Evolutionary conservation across 179 eudicot genomes (phyloP).

Genomic region (Nepenthes alata): DNA sequence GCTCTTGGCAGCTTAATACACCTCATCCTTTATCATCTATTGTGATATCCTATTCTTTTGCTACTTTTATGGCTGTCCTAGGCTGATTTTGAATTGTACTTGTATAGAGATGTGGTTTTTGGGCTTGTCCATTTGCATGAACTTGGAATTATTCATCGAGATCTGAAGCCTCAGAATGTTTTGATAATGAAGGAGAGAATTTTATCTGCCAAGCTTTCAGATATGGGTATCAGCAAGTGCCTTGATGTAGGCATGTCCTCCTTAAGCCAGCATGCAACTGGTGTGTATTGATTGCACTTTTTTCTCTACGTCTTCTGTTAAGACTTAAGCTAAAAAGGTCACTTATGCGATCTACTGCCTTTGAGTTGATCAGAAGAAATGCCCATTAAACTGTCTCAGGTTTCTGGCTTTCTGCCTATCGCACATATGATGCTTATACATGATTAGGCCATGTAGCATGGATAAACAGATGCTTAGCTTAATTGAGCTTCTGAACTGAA

Average conservation of each 20-base stretch:
- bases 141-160: slow-evolving; percentile 62
- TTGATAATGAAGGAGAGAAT: slow-evolving; percentile 44
- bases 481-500: too few relatives aligned
- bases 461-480: not conserved
- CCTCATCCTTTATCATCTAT: too few relatives aligned
- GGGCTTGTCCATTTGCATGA: slow-evolving; percentile 71
- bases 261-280: slow-evolving; percentile 50
- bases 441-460: not conserved
- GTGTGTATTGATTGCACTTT: slow-evolving; percentile 16
- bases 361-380: too few relatives aligned
- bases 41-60: not conserved
- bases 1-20: too few relatives aligned
- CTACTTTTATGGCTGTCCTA: not conserved
- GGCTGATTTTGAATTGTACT: slow-evolving; percentile 1
- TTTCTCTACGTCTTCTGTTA: not conserved
- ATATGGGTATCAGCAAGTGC: slow-evolving; percentile 85
- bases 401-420: too few relatives aligned
- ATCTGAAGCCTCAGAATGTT: slow-evolving; percentile 65
- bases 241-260: slow-evolving; percentile 48
- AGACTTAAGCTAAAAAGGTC: too few relatives aligned
- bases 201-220: slow-evolving; percentile 53
- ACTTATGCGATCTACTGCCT: too few relatives aligned
- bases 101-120: slow-evolving; percentile 45
- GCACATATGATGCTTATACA: slow-evolving; percentile 1
- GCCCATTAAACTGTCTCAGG: too few relatives aligned